These are phyloP conservation scores for Leccinum holopus DNA, from an alignment of 1,284 basidiomycete genomes.

Conservation along the genomic window DNA sequence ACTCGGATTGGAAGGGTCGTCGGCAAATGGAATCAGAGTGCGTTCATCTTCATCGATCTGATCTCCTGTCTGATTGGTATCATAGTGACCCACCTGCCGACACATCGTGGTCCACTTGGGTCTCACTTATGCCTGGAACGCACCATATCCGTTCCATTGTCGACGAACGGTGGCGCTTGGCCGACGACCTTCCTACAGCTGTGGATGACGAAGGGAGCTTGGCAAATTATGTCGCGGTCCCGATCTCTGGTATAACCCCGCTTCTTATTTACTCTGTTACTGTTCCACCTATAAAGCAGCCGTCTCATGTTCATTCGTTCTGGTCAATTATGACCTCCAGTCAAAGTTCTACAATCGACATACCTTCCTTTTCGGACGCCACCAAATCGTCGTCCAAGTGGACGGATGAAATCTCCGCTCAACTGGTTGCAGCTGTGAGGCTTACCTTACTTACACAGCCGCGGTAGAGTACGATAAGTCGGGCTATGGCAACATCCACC, in stretches of 20 bases:
- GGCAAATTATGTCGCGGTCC: slow-evolving; percentile 83
- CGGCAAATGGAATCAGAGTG: slow-evolving; percentile 62
- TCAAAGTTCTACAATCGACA: slow-evolving; percentile 28
- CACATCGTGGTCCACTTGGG: slow-evolving; percentile 44
- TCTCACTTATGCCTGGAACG: slow-evolving; percentile 81
- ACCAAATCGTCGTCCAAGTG: slow-evolving; percentile 47
- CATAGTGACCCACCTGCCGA: slow-evolving; percentile 33
- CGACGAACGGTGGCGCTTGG: slow-evolving; percentile 83
- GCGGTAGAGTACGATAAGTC: slow-evolving; percentile 31
- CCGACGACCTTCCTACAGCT: slow-evolving; percentile 82
- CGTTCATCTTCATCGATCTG: slow-evolving; percentile 29
- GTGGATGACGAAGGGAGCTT: slow-evolving; percentile 95
- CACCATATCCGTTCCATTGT: slow-evolving; percentile 97
- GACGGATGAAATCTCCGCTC: slow-evolving; percentile 66
- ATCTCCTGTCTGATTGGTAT: slow-evolving; percentile 16
- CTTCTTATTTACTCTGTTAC: slow-evolving; percentile 20
- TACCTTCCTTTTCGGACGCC: slow-evolving; percentile 24
- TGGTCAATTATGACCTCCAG: slow-evolving; percentile 40
- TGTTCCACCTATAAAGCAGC: slow-evolving; percentile 42
- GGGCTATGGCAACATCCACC: slow-evolving; percentile 19
- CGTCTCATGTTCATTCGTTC: slow-evolving; percentile 31
- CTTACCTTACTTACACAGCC: slow-evolving; percentile 55
- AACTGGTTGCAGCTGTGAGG: slow-evolving; percentile 74
- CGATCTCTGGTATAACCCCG: slow-evolving; percentile 37
- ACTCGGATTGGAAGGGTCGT: slow-evolving; percentile 63